Percentiles rank a stretch among this genome's conserved stretches.
phyloP scores from a whole-genome alignment of 805 yeast genomes.

The Jamesozyma piceae region DNA sequence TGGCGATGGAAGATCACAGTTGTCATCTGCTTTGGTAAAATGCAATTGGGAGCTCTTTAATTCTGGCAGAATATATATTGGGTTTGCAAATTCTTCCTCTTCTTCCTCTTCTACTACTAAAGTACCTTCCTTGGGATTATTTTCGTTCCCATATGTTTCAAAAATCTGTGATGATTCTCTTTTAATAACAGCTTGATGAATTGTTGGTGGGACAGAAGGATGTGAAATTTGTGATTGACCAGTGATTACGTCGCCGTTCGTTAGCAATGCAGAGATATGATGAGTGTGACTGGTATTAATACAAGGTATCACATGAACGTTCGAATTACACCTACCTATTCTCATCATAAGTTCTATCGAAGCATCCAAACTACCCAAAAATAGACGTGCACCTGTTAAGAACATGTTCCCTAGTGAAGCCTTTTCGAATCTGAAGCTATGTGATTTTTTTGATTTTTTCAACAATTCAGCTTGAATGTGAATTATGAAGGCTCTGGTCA shows the following conservation, averaged over 20 bases:
- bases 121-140: background rate
- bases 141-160: background rate
- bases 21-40: slow-evolving; percentile 47
- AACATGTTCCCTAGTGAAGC: slow-evolving; percentile 84
- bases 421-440: slow-evolving; percentile 52
- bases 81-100: slow-evolving; percentile 53
- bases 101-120: slow-evolving; percentile 34
- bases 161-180: background rate
- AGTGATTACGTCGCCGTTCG: slow-evolving; percentile 62
- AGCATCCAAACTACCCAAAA: slow-evolving; percentile 76
- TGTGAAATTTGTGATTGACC: slow-evolving; percentile 94
- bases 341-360: slow-evolving; percentile 69
- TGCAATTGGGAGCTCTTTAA: slow-evolving; percentile 64
- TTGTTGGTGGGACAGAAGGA: slow-evolving; percentile 36
- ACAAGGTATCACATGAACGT: slow-evolving; percentile 61
- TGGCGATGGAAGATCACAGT: slow-evolving; percentile 62
- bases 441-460: slow-evolving; percentile 43
- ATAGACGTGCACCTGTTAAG: slow-evolving; percentile 69
- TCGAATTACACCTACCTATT: slow-evolving; percentile 39
- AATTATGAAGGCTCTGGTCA: slow-evolving; percentile 66
- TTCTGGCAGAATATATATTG: slow-evolving; percentile 52
- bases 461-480: slow-evolving; percentile 70
- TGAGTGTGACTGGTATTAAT: slow-evolving; percentile 77
- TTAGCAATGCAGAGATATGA: slow-evolving; percentile 69
- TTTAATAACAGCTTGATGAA: background rate